Conservation (phyloP, 345 rosid genomes). For the Eucalyptus regnans region DNA sequence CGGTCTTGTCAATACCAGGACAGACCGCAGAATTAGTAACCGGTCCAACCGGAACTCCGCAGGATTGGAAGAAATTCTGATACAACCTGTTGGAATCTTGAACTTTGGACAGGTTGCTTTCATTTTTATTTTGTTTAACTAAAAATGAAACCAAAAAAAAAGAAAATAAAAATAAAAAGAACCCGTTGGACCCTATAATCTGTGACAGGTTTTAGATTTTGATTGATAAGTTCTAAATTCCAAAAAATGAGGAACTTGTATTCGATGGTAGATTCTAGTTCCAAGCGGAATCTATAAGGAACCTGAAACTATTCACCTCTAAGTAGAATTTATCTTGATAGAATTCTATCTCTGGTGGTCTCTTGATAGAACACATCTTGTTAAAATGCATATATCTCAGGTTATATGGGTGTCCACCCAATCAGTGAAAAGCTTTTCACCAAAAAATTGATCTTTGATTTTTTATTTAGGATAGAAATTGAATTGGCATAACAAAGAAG, state of each 20-base stretch:
- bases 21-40: neutral
- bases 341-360: neutral
- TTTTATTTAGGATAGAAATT: neutral
- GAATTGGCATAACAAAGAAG: neutral
- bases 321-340: neutral
- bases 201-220: no score
- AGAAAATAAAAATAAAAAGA: no score
- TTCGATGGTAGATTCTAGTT: rapidly evolving
- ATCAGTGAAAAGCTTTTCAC: neutral
- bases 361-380: neutral
- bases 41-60: neutral
- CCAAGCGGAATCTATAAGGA: rapidly evolving
- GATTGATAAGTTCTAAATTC: rapidly evolving
- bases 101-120: no score
- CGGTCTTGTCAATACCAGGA: neutral
- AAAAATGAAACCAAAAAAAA: no score
- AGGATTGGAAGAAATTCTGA: neutral
- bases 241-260: rapidly evolving
- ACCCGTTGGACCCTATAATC: rapidly evolving
- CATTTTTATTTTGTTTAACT: no score
- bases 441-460: neutral
- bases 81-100: no score
- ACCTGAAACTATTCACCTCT: no score
- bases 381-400: neutral
- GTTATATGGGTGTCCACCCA: neutral